Evolutionary conservation across 2,329 filamentous ascomycete genomes (phyloP).

Genomic region (Ascochyta fabae): DNA sequence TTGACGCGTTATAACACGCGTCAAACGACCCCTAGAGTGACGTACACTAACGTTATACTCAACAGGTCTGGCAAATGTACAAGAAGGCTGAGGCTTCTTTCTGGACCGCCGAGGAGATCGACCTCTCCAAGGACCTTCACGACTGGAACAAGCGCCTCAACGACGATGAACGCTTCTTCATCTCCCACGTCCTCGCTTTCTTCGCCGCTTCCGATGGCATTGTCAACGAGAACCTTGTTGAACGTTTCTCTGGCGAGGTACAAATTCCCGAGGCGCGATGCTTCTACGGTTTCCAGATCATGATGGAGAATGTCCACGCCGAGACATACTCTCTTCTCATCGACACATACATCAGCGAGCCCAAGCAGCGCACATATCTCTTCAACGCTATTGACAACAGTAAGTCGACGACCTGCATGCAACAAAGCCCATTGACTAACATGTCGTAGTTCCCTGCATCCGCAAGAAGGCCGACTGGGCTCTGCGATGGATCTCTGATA

Average conservation of each 20-base stretch:
- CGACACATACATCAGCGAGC: constrained; percentile 99
- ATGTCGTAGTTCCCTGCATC: constrained; percentile 81
- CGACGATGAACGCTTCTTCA: constrained; percentile 96
- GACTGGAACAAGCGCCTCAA: constrained; percentile 99
- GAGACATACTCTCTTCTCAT: constrained; percentile 99
- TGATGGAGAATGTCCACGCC: constrained; percentile 99
- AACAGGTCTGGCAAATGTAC: constrained; percentile 99
- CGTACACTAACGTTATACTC: constrained; percentile 39
- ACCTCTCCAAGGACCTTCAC: constrained; percentile 97
- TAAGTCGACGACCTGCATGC: constrained; percentile 54
- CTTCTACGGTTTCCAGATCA: constrained; percentile 99
- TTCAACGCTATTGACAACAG: constrained; percentile 99
- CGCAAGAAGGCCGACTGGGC: constrained; percentile 99
- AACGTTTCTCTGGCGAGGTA: constrained; percentile 96
- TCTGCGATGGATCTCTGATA: constrained; percentile 90
- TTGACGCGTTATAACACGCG: constrained; percentile 65
- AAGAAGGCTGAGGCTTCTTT: constrained; percentile 99
- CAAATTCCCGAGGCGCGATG: constrained; percentile 97
- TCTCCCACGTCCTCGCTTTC: constrained; percentile 98
- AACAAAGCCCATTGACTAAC: constrained; percentile 29
- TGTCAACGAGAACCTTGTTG: constrained; percentile 98
- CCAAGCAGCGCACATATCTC: constrained; percentile 88
- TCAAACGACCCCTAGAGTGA: constrained; percentile 50
- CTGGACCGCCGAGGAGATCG: constrained; percentile 99
- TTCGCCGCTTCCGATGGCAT: constrained; percentile 99